These are phyloP conservation scores for Tuber umbilicatum DNA, from an alignment of 495 filamentous ascomycete species.

Conservation along the genomic window DNA sequence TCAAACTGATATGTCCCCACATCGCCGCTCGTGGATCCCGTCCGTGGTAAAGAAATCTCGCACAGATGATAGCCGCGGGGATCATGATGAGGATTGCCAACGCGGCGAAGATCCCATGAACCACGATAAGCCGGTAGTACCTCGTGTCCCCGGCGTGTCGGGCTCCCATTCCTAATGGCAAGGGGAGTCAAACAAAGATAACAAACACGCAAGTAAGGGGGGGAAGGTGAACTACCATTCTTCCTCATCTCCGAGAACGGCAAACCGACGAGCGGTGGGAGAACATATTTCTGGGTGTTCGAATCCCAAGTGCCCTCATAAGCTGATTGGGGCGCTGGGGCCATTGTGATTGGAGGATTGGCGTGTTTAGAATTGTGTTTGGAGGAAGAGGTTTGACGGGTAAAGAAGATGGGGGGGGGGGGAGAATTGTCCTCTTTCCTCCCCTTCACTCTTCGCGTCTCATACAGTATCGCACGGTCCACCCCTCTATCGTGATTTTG, in stretches of 20 bases:
- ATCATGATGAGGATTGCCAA: conserved; percentile 83
- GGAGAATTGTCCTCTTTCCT: neutral
- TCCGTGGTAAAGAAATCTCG: conserved; percentile 61
- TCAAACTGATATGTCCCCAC: conserved; percentile 75
- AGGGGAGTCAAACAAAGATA: neutral
- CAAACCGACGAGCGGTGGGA: conserved; percentile 37
- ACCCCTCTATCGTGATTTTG: neutral
- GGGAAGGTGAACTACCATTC: conserved; percentile 32
- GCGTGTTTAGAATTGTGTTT: neutral
- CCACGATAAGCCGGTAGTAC: conserved; percentile 73
- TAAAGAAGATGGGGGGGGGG: conserved; percentile 5
- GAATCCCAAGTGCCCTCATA: conserved; percentile 31
- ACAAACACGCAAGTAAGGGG: neutral
- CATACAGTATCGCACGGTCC: neutral
- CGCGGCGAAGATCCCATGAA: conserved; percentile 77
- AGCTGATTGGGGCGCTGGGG: conserved; percentile 28
- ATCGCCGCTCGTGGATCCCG: conserved; percentile 60
- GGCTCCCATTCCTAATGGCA: conserved; percentile 29
- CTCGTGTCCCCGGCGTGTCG: conserved; percentile 45
- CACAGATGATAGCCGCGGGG: conserved; percentile 67
- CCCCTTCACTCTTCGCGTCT: neutral
- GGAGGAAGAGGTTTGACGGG: neutral
- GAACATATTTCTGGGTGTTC: conserved; percentile 18
- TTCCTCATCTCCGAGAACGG: conserved; percentile 39
- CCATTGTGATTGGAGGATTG: neutral